Evolutionary conservation across 2,329 filamentous ascomycete species (phyloP), one percentile per base, ranked within the genome.

Genomic region (Colletotrichum tanaceti): DNA sequence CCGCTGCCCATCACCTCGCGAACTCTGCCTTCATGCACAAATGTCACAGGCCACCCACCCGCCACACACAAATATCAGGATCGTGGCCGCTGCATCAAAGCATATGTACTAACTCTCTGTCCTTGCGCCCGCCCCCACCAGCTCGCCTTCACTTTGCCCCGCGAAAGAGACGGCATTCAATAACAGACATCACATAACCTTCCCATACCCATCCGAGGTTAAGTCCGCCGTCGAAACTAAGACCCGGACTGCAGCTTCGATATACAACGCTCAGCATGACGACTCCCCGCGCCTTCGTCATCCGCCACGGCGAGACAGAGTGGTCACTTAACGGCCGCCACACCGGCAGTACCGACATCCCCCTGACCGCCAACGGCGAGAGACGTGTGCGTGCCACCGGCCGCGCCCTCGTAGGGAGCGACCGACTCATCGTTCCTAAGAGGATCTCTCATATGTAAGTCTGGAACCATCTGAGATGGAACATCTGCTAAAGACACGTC

Each of bases 291-390:
- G 90, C 93, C 77, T 95, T 95, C 83, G 88, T 96, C 73, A 82
- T 94, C 77, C 93, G 94, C 74, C 94, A 98, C 77, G 95, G 94
- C 80, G 93, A 98, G 83, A 98, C 94, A 4, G 93, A 97, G 83
- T 98, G 94, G 94, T 97, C 93, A 5, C 88, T 97, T 55, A 91
- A 91, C 73, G 94, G 93, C 64, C 87, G 89, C 60, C 93, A 98
- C 80, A 98, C 95, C 0, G 92, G 94, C 59, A 86, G 84, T 35
- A 92, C 92, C n/a, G 94, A 98, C 75, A 92, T 98, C 4, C 90
- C 93, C 1, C 84, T 98, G 44, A 98, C 94, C 0, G 81, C 85
- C 58, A 91, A 93, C 76, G 95, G 95, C 60, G 92, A 94, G 83
- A 92, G 89, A 78, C 86, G 92, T 69, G 87, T 94, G 67, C 83